Conservation (phyloP, 305 asterid species). For the Striga hermonthica region DNA sequence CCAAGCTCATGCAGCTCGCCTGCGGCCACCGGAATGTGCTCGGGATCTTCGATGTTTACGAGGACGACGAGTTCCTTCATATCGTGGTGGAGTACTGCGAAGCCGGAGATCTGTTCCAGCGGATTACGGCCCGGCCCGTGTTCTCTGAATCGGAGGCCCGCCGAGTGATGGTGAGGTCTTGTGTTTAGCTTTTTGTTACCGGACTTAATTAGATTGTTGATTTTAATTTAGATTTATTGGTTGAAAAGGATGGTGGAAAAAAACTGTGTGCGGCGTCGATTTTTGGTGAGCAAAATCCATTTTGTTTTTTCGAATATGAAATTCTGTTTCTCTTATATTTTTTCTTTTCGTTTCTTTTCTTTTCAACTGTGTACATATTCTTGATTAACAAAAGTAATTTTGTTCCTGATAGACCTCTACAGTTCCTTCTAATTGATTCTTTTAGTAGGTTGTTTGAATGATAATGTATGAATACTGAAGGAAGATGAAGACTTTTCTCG, state of each 20-base stretch:
- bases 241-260: not conserved
- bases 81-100: conserved; percentile 60
- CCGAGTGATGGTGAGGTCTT: conserved; percentile 47
- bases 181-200: not conserved
- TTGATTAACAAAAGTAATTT: not conserved
- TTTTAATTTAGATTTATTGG: not conserved
- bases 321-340: not conserved
- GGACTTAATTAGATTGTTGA: not conserved
- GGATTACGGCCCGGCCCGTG: conserved; percentile 38
- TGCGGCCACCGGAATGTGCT: conserved; percentile 43
- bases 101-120: conserved; percentile 49
- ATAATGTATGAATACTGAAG: not conserved
- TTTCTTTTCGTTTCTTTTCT: not conserved
- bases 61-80: conserved; percentile 58
- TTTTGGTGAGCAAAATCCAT: not conserved
- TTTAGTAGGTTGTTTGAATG: not conserved
- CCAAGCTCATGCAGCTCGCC: conserved; percentile 50
- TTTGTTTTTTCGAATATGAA: not conserved
- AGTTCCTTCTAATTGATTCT: not conserved
- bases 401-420: not conserved
- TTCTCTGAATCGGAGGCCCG: conserved; percentile 59
- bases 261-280: not conserved
- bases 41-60: conserved; percentile 49
- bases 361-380: not conserved
- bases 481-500: conserved; percentile 7